Evolutionary conservation across 306 rosid species (phyloP).

Genomic region (Astragalus membranaceus): DNA sequence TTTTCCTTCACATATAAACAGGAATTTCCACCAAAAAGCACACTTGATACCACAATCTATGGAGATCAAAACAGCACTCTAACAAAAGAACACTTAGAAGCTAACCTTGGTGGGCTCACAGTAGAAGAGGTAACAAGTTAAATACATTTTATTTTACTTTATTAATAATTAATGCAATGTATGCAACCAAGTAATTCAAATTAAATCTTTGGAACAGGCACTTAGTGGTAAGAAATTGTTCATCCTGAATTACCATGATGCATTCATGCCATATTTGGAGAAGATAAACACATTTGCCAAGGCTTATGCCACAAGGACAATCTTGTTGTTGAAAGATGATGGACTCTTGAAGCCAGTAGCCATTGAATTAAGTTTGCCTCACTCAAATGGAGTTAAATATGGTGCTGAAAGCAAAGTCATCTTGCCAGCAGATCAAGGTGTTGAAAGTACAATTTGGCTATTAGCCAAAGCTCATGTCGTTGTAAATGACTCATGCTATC

Average conservation of each 20-base stretch:
- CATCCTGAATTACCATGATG: slow-evolving; percentile 60
- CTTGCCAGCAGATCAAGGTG: slow-evolving; percentile 2
- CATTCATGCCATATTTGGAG: slow-evolving; percentile 43
- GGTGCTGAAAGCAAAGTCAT: slow-evolving; percentile 40
- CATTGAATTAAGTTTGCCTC: slow-evolving; percentile 47
- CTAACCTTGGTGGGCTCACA: slow-evolving; percentile 28
- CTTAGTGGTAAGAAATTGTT: slow-evolving; percentile 33
- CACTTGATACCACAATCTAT: slow-evolving; percentile 38
- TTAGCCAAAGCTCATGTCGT: slow-evolving; percentile 5
- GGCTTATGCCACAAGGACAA: slow-evolving; percentile 50
- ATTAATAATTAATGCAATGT: not conserved
- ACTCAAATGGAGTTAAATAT: slow-evolving; percentile 34
- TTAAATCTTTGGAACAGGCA: slow-evolving; percentile 33
- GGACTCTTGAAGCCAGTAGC: slow-evolving; percentile 59
- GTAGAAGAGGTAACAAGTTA: slow-evolving; percentile 34
- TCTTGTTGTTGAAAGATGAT: slow-evolving; percentile 45
- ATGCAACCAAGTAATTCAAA: not conserved
- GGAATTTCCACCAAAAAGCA: slow-evolving; percentile 63
- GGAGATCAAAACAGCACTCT: slow-evolving; percentile 58
- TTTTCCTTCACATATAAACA: slow-evolving; percentile 22
- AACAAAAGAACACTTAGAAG: slow-evolving; percentile 36
- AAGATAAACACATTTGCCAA: slow-evolving; percentile 34
- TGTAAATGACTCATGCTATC: not conserved
- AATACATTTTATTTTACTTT: not conserved
- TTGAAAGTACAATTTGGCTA: slow-evolving; percentile 6